Evolutionary conservation across 306 rosid genomes (phyloP).

Genomic region (Senna siamea): DNA sequence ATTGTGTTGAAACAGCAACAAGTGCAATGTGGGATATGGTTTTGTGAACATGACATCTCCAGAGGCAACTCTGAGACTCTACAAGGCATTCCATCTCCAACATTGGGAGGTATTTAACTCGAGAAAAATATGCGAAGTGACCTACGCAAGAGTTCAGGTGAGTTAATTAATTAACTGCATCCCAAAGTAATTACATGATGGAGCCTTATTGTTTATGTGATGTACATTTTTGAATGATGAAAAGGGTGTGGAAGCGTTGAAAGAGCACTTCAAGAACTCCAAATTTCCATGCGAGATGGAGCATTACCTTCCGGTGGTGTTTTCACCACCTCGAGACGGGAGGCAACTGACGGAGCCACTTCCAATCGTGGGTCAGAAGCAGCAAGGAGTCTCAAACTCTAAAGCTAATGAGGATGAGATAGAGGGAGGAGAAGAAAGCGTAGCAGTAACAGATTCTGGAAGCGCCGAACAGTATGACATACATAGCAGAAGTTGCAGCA

Average conservation of each 20-base stretch:
- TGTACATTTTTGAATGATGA: too few relatives aligned
- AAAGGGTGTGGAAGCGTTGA: slow-evolving; percentile 89
- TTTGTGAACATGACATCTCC: slow-evolving; percentile 97
- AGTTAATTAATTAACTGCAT: not conserved
- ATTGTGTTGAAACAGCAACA: too few relatives aligned
- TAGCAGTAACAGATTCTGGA: not conserved
- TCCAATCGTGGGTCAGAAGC: slow-evolving; percentile 61
- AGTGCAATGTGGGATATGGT: slow-evolving; percentile 97
- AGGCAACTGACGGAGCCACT: slow-evolving; percentile 69
- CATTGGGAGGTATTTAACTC: slow-evolving; percentile 97
- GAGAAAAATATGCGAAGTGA: slow-evolving; percentile 85
- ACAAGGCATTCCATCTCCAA: slow-evolving; percentile 88
- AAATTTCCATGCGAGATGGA: slow-evolving; percentile 93
- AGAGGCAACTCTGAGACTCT: slow-evolving; percentile 73
- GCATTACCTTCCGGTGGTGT: slow-evolving; percentile 78
- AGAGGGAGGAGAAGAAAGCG: slow-evolving; percentile 40
- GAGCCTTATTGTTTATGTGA: too few relatives aligned
- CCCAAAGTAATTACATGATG: too few relatives aligned
- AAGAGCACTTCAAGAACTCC: slow-evolving; percentile 94
- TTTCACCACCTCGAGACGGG: slow-evolving; percentile 88
- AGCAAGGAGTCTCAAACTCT: slow-evolving; percentile 9
- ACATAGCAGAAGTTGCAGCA: slow-evolving; percentile 25
- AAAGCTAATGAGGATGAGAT: slow-evolving; percentile 36
- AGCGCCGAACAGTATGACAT: too few relatives aligned
- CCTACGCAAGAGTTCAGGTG: slow-evolving; percentile 94